phyloP scores from a whole-genome alignment of 805 yeast genomes.

The Saturnispora mendoncae region DNA sequence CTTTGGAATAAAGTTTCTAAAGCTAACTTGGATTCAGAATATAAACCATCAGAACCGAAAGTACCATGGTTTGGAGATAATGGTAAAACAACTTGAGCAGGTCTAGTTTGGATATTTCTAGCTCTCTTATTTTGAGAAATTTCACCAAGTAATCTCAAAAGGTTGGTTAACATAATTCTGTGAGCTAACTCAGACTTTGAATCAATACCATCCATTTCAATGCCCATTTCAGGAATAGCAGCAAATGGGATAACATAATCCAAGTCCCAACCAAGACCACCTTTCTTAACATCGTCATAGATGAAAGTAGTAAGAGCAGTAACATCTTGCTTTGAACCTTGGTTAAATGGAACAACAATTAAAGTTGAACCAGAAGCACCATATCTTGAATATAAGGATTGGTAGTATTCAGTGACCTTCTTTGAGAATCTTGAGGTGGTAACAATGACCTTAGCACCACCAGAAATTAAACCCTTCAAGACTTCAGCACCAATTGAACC shows the following conservation, averaged over 20 bases:
- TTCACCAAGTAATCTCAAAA: conserved; percentile 84
- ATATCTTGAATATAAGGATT: conserved; percentile 80
- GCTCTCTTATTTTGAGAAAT: conserved; percentile 77
- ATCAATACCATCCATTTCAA: conserved; percentile 85
- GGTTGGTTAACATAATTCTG: conserved; percentile 95
- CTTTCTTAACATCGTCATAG: conserved; percentile 72
- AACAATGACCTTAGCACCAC: conserved; percentile 96
- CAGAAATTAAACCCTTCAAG: conserved; percentile 86
- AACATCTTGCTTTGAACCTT: conserved; percentile 92
- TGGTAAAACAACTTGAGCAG: conserved; percentile 95
- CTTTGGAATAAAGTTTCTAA: conserved; percentile 96
- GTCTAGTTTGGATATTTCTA: conserved; percentile 81
- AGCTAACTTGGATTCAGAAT: conserved; percentile 94
- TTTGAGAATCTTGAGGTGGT: conserved; percentile 94
- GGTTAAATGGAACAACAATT: conserved; percentile 97
- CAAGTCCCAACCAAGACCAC: conserved; percentile 96
- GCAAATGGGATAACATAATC: conserved; percentile 97
- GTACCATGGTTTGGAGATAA: conserved; percentile 99
- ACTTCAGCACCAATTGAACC: conserved; percentile 98
- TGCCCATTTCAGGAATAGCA: conserved; percentile 98
- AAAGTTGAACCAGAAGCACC: conserved; percentile 91
- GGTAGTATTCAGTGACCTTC: conserved; percentile 92
- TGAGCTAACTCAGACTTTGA: conserved; percentile 97
- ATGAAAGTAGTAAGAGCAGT: conserved; percentile 77
- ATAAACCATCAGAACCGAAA: conserved; percentile 95